These are phyloP conservation scores for Panicum hallii DNA, from an alignment of 202 grass and related monocot species.

Conservation along the genomic window DNA sequence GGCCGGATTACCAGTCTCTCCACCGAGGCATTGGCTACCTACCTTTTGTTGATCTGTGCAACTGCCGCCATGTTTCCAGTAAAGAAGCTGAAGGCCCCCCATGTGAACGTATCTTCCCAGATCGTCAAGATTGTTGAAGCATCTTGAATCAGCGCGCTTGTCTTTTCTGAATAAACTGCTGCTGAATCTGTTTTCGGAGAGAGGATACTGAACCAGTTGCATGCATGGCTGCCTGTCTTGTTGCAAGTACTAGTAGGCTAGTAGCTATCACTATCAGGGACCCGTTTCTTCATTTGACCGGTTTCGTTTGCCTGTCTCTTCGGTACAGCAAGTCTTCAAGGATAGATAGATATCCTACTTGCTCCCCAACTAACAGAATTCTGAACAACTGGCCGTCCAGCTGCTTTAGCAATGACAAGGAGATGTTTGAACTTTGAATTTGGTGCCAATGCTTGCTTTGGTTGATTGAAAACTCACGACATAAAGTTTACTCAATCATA, in stretches of 20 bases:
- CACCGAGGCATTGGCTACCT: not conserved
- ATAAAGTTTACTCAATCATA: not conserved
- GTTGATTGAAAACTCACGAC: not conserved
- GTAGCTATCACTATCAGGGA: not conserved
- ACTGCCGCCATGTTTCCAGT: not conserved
- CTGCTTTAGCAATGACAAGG: conserved; percentile 12
- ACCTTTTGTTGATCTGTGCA: not conserved
- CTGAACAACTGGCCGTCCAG: not conserved
- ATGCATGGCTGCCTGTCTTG: conserved; percentile 13
- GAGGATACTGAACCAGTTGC: not conserved
- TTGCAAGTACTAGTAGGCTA: not conserved
- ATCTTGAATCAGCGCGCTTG: not conserved
- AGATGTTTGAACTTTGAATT: conserved; percentile 34
- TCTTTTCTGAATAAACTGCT: not conserved
- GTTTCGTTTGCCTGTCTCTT: conserved; percentile 9
- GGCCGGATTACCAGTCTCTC: not conserved
- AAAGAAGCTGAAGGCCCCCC: not conserved
- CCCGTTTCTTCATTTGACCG: conserved; percentile 25
- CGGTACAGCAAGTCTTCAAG: conserved; percentile 11
- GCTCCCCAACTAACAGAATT: not conserved
- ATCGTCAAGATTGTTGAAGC: not conserved
- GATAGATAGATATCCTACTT: conserved; percentile 30
- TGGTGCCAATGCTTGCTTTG: not conserved
- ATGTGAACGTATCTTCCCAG: conserved; percentile 20
- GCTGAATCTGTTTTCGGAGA: not conserved